Conservation (phyloP, 345 rosid species). For the Dovyalis caffra region DNA sequence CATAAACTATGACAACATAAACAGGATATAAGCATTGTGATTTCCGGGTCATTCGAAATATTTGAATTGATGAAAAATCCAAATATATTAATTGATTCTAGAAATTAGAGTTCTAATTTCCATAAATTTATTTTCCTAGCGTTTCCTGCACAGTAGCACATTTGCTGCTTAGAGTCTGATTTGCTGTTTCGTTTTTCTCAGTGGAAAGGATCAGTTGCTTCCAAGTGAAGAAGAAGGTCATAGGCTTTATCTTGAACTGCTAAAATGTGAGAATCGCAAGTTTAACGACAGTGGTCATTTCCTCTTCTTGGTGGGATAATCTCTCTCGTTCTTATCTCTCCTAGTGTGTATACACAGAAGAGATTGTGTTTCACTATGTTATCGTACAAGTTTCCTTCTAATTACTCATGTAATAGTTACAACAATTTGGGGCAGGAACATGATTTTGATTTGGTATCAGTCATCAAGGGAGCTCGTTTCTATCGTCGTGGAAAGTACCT, state of each 20-base stretch:
- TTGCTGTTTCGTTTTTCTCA: conserved; percentile 16
- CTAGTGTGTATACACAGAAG: not conserved
- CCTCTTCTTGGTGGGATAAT: conserved; percentile 64
- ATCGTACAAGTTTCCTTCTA: not conserved
- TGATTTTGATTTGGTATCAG: conserved; percentile 38
- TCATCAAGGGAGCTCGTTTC: conserved; percentile 42
- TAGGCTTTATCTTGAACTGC: conserved; percentile 46
- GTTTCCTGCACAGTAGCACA: not conserved
- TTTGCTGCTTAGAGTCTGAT: not conserved
- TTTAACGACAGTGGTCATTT: conserved; percentile 65
- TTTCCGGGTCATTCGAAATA: not conserved
- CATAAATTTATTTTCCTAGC: not conserved
- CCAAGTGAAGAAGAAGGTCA: conserved; percentile 69
- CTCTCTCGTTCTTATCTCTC: too few species aligned
- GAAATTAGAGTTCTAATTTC: conserved; percentile 4
- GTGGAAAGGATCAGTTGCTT: conserved; percentile 76
- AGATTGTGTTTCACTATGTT: not conserved
- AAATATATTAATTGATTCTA: not conserved
- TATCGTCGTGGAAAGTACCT: conserved; percentile 52
- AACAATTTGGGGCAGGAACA: conserved; percentile 45
- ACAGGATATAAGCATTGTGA: not conserved
- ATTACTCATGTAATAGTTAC: not conserved
- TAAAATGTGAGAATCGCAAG: conserved; percentile 51
- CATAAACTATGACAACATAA: too few species aligned
- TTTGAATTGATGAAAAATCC: not conserved